Base-by-base conservation (phyloP, 2,329 filamentous ascomycete species). In the Pseudogymnoascus sp. region DNA sequence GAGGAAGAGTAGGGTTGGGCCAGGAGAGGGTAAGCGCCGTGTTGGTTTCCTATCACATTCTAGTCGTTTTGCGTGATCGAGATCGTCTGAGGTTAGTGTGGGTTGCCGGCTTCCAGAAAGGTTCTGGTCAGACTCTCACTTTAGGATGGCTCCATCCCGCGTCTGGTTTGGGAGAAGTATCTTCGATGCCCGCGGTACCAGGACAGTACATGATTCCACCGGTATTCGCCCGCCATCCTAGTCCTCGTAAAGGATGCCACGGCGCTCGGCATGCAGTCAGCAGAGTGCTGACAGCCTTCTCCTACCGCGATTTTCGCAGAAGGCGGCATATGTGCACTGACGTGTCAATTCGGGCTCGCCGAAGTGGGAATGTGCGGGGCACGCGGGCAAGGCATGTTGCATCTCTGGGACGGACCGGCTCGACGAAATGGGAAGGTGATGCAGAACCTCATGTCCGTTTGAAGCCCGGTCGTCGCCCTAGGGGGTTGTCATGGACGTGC, bases 261-360 rank as follows among this genome's bases (percentile, higher is more conserved):
- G 25, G 6, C 25, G 8, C 25, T 18, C 25, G 8, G 25, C 47
- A 56, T 53, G 47, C 47, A 56, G 47, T 56, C 47, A 56, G 47
- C 47, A 33, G 21, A 16, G n/a, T 31, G 25, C 47, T 56, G 47
- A 56, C 47, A 10, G 47, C 21, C 25, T 31, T 5, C 31, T 31
- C n/a, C n/a, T 14, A 31, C 25, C 47, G 11, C 25, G 25, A 56
- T 56, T 18, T 47, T 5, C 25, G 8, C 14, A 18, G n/a, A 16
- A 2, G 47, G 47, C n/a, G 47, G 47, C 47, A 56, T 56, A 33
- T 56, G 47, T 56, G 47, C 47, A 56, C 47, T 56, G 47, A 56
- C 47, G 47, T 56, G 47, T 56, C 47, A 56, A 28, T 56, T 56
- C 47, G 47, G 47, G 5, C 47, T 31, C 25, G 25, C 47, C 47